These are phyloP conservation scores for Euphorbia pulcherrima DNA, from an alignment of 345 rosid species.

Conservation along the genomic window DNA sequence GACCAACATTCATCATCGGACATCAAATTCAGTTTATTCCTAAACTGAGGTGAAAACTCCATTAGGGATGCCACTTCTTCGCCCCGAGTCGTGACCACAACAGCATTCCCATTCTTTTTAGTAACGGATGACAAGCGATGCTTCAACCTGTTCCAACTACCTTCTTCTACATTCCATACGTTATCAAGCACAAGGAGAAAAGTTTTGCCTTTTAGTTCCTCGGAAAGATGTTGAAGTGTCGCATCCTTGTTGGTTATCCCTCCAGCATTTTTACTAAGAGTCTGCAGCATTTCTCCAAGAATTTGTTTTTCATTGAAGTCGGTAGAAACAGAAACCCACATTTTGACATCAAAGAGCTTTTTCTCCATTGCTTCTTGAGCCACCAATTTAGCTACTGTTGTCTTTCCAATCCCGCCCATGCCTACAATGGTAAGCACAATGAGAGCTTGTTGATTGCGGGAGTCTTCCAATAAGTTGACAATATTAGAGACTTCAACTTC, in stretches of 20 bases:
- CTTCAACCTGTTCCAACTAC: slow-evolving; percentile 14
- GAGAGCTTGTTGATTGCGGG: background rate
- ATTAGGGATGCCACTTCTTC: slow-evolving; percentile 4
- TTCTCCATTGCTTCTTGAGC: background rate
- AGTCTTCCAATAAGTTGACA: background rate
- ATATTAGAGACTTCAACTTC: background rate
- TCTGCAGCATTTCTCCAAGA: slow-evolving; percentile 14
- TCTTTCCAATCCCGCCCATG: slow-evolving; percentile 30
- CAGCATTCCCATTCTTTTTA: background rate
- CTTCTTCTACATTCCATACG: slow-evolving; percentile 18
- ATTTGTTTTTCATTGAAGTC: slow-evolving; percentile 5
- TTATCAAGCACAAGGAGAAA: slow-evolving; percentile 24
- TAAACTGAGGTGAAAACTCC: background rate
- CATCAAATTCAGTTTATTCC: background rate
- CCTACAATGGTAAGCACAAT: slow-evolving; percentile 17
- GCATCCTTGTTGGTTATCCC: background rate
- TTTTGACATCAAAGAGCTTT: background rate
- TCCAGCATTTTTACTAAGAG: background rate
- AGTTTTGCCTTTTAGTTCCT: background rate
- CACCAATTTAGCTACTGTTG: slow-evolving; percentile 17
- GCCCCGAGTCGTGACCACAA: slow-evolving; percentile 20
- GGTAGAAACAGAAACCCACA: slow-evolving; percentile 18
- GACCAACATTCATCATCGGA: slow-evolving; percentile 18
- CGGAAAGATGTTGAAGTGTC: background rate
- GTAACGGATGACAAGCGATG: background rate